phyloP scores from a whole-genome alignment of 306 rosid genomes.

The Senna tora region DNA sequence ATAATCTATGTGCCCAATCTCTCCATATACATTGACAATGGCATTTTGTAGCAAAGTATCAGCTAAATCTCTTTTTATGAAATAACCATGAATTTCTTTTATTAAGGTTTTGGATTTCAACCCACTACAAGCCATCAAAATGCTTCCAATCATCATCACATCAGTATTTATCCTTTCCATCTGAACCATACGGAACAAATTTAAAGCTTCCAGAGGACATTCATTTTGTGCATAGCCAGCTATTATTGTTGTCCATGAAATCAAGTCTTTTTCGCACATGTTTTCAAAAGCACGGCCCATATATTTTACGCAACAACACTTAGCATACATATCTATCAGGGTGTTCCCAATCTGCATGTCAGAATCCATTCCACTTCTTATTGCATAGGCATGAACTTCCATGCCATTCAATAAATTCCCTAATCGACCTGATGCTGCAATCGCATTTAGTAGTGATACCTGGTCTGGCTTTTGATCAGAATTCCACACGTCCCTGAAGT shows the following conservation, averaged over 20 bases:
- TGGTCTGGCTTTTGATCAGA: conserved; percentile 57
- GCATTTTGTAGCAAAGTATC: conserved; percentile 66
- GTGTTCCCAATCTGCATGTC: conserved; percentile 67
- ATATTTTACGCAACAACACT: conserved; percentile 54
- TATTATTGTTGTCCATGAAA: conserved; percentile 78
- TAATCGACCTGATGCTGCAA: conserved; percentile 61
- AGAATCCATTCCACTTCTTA: conserved; percentile 58
- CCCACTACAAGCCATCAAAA: conserved; percentile 57
- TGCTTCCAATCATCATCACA: conserved; percentile 72
- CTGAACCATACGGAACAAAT: conserved; percentile 52
- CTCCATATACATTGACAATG: conserved; percentile 61
- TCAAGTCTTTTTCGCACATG: conserved; percentile 53
- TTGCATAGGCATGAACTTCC: conserved; percentile 72
- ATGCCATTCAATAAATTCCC: conserved; percentile 58
- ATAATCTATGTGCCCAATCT: conserved; percentile 46
- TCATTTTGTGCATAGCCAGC: conserved; percentile 72
- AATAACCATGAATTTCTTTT: conserved; percentile 61
- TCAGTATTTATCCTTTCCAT: conserved; percentile 50
- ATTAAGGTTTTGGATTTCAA: conserved; percentile 47
- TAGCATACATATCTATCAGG: conserved; percentile 71
- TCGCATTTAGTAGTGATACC: conserved; percentile 60
- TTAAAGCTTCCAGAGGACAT: conserved; percentile 48
- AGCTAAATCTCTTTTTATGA: conserved; percentile 52
- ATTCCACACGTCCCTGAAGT: conserved; percentile 55
- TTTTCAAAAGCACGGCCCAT: conserved; percentile 57